These are phyloP conservation scores for Fusarium sacchari DNA, from an alignment of 2,329 filamentous ascomycete genomes.

Conservation along the genomic window DNA sequence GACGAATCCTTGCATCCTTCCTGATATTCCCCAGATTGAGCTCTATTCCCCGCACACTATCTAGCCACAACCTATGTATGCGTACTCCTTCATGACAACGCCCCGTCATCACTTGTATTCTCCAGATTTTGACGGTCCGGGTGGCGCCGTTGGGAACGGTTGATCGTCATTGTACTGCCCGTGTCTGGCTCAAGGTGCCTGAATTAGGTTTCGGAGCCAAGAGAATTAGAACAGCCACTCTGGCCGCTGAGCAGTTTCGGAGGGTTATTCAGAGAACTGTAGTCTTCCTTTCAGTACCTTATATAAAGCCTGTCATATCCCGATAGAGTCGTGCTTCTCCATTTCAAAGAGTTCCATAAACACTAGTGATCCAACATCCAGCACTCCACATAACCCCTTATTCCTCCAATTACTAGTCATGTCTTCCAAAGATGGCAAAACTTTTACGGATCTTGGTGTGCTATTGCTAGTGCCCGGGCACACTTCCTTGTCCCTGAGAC, in stretches of 20 bases:
- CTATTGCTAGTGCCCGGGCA: constrained; percentile 62
- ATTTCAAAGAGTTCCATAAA: neutral
- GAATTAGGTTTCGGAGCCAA: neutral
- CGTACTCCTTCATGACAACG: neutral
- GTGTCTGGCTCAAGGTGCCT: neutral
- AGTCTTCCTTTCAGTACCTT: neutral
- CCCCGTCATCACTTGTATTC: neutral
- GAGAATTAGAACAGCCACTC: neutral
- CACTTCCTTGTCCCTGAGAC: constrained; percentile 72
- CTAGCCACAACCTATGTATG: neutral
- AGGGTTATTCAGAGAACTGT: neutral
- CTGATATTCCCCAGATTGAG: neutral
- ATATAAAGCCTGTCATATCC: neutral
- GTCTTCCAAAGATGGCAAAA: neutral
- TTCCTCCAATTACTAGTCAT: neutral
- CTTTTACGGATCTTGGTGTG: neutral
- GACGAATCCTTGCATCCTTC: neutral
- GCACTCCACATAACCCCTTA: neutral
- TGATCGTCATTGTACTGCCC: neutral
- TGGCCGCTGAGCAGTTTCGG: neutral
- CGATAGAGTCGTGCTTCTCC: neutral
- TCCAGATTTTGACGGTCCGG: neutral
- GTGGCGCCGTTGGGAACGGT: neutral
- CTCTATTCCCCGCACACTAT: neutral
- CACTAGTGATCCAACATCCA: neutral